Evolutionary conservation across 306 rosid species (phyloP).

Genomic region (Corylus avellana): DNA sequence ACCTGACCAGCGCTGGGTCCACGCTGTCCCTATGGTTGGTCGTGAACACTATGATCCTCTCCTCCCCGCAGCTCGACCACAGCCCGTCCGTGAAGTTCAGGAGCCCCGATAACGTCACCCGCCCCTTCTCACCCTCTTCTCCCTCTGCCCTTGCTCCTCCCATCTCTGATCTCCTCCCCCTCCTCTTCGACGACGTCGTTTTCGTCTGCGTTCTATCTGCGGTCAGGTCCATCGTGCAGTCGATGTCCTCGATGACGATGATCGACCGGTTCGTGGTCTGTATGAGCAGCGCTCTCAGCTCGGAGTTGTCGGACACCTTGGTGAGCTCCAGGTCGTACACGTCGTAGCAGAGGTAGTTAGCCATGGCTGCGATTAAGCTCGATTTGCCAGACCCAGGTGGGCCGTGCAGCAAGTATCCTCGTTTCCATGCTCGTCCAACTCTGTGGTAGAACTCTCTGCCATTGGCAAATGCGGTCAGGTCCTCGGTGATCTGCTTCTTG

Average conservation of each 20-base stretch:
- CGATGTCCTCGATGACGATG: conserved; percentile 83
- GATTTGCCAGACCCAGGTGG: conserved; percentile 94
- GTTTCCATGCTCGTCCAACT: conserved; percentile 91
- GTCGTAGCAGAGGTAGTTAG: conserved; percentile 81
- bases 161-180: conserved; percentile 24
- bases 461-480: conserved; percentile 56
- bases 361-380: conserved; percentile 85
- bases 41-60: conserved; percentile 76
- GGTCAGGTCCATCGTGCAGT: conserved; percentile 77
- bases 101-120: conserved; percentile 83
- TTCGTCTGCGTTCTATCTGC: conserved; percentile 55
- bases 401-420: conserved; percentile 79
- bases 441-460: conserved; percentile 73
- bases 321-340: conserved; percentile 84
- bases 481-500: conserved; percentile 65
- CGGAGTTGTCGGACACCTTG: conserved; percentile 79
- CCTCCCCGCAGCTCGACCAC: conserved; percentile 90
- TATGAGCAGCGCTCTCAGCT: conserved; percentile 68
- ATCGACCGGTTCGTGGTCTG: conserved; percentile 86
- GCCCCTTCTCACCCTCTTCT: conserved; percentile 45
- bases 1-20: conserved; percentile 78
- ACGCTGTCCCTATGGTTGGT: conserved; percentile 71
- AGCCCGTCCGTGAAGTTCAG: conserved; percentile 81
- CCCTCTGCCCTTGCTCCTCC: neutral
- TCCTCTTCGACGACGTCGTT: conserved; percentile 27